Conservation (phyloP, 352 stramenopile genomes). For the Peronospora belbahrii region DNA sequence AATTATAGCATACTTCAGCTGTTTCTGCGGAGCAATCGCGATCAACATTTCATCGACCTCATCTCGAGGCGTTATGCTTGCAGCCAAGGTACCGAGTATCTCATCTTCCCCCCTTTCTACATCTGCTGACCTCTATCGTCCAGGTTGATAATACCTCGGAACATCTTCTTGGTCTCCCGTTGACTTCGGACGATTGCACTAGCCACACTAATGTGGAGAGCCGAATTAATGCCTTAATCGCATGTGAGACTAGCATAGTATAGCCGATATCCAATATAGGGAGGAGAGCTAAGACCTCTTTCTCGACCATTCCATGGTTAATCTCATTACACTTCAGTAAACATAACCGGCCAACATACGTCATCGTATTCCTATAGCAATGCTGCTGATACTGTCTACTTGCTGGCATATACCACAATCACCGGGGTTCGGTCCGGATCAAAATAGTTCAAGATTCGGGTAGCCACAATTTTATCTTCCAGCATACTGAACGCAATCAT, state of each 20-base stretch:
- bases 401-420: background rate
- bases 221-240: background rate
- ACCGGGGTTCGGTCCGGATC: background rate
- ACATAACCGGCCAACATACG: too few relatives aligned
- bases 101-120: background rate
- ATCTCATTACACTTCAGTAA: too few relatives aligned
- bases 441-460: background rate
- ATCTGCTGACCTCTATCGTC: background rate
- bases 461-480: background rate
- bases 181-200: background rate
- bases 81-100: background rate
- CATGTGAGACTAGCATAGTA: background rate
- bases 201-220: constrained; percentile 2
- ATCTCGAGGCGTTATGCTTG: background rate
- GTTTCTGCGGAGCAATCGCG: too few relatives aligned
- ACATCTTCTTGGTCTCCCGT: background rate
- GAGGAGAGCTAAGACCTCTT: constrained; percentile 2
- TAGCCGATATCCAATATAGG: constrained; percentile 1
- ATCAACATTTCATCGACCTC: too few relatives aligned
- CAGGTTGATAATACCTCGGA: background rate
- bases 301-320: background rate
- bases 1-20: too few relatives aligned
- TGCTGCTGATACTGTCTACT: too few relatives aligned
- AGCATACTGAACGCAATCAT: background rate
- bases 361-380: too few relatives aligned